Evolutionary conservation across 169 alveolate species (phyloP).

Genomic region (Plasmodium fragile): DNA sequence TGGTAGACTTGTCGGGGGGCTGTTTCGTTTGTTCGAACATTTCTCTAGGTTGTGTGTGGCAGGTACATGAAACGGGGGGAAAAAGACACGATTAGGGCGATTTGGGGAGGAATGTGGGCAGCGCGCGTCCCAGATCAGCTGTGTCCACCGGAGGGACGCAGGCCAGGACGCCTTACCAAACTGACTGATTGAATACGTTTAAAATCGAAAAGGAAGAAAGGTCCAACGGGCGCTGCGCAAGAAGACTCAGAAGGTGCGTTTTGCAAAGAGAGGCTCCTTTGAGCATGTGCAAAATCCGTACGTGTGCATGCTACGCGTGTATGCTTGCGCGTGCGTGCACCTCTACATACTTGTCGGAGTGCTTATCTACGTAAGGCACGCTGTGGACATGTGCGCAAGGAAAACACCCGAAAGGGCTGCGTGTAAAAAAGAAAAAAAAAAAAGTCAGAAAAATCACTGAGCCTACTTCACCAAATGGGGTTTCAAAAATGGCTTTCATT

Average conservation of each 20-base stretch:
- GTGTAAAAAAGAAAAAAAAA: too few relatives aligned
- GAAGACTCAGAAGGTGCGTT: not conserved
- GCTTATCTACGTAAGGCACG: not conserved
- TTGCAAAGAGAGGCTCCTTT: not conserved
- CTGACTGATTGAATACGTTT: not conserved
- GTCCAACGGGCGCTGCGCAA: not conserved
- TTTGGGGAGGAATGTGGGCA: not conserved
- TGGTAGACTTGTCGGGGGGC: slow-evolving; percentile 1
- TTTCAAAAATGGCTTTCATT: not conserved
- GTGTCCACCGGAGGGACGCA: not conserved
- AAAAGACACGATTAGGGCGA: not conserved
- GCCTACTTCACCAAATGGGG: not conserved
- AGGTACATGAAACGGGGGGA: not conserved
- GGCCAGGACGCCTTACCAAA: not conserved
- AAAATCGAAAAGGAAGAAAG: not conserved
- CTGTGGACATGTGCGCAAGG: not conserved
- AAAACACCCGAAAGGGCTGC: not conserved
- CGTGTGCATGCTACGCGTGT: not conserved
- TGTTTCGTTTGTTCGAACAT: slow-evolving; percentile 49
- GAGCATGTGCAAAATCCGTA: not conserved
- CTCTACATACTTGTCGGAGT: not conserved
- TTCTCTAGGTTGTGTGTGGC: not conserved
- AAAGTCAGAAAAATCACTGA: not conserved
- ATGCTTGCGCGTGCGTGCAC: not conserved
- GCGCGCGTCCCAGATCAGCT: not conserved